Evolutionary conservation across 2,329 filamentous ascomycete species (phyloP), one percentile per base, ranked within the genome.

Genomic region (Shiraia sp.): DNA sequence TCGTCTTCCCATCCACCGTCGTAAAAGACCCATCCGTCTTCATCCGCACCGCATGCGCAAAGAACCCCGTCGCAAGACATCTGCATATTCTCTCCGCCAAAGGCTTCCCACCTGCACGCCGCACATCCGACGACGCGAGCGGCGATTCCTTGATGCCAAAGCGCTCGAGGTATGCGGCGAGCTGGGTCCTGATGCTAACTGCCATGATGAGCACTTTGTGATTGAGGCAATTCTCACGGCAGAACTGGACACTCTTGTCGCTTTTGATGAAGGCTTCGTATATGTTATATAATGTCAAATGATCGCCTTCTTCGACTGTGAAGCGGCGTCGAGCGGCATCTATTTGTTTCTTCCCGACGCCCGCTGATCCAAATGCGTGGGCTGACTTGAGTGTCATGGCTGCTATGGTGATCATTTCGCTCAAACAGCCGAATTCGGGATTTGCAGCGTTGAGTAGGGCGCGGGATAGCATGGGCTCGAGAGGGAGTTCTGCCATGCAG

Each of bases 381-480:
- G n/a, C n/a, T 85, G 4, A 89, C 88, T 46, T 91, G 88, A 0
- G 95, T 24, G 89, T 88, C 92, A 99, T 97, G 12, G 93, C 91
- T 5, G 92, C 90, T 51, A 97, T 95, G 2, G 86, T 90, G 17
- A 97, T 78, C 37, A 97, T 87, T 68, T 96, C 92, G 62, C 82
- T 86, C 10, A 95, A 72, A 55, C 91, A 96, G 26, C 78, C 79
- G 69, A 96, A 95, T 0, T 79, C 76, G 2, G 53, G 46, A 15
- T 40, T 39, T 4, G 82, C 74, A 0, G 91, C 87, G 13, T 85
- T 82, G 7, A 97, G 81, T 4, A 96, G 76, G 0, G 87, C 88
- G 71, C 92, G 95, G 6, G 87, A 89, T 80, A 96, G 93, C 90
- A 96, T 96, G 0, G 93, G 93, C 56, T 96, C 90, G 6, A 97